Percentiles rank a stretch among this genome's conserved stretches.
phyloP scores from a whole-genome alignment of 2,329 filamentous ascomycete species.

The Zymoseptoria passerinii region DNA sequence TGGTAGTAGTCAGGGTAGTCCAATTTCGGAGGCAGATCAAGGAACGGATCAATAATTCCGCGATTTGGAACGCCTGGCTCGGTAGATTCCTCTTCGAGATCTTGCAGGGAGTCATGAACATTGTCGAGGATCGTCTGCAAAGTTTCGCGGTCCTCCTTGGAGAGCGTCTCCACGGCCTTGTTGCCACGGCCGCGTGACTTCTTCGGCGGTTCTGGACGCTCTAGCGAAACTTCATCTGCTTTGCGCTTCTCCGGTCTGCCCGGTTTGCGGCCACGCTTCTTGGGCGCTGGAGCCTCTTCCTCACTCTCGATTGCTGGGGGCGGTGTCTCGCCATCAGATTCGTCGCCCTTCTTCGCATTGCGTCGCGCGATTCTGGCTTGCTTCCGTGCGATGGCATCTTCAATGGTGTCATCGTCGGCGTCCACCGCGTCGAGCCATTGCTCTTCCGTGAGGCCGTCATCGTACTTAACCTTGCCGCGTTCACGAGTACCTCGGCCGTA shows the following conservation, averaged over 20 bases:
- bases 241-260: slow-evolving; percentile 74
- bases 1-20: slow-evolving; percentile 94
- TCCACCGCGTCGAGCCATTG: slow-evolving; percentile 98
- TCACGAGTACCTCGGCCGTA: slow-evolving; percentile 88
- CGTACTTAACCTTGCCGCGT: slow-evolving; percentile 87
- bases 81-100: slow-evolving; percentile 68
- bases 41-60: slow-evolving; percentile 85
- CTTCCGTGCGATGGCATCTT: slow-evolving; percentile 85
- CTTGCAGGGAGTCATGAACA: slow-evolving; percentile 73
- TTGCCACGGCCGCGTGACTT: slow-evolving; percentile 66
- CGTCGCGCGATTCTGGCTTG: slow-evolving; percentile 76
- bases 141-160: slow-evolving; percentile 60
- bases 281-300: slow-evolving; percentile 58
- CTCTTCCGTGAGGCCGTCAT: slow-evolving; percentile 95
- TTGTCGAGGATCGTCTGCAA: slow-evolving; percentile 71
- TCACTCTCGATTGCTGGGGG: slow-evolving; percentile 72
- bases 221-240: slow-evolving; percentile 57
- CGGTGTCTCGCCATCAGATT: slow-evolving; percentile 60
- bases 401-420: slow-evolving; percentile 88
- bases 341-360: slow-evolving; percentile 59
- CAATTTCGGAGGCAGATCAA: slow-evolving; percentile 80
- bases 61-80: slow-evolving; percentile 54
- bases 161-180: slow-evolving; percentile 59
- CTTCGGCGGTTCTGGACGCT: slow-evolving; percentile 66
- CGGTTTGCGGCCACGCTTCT: slow-evolving; percentile 70